Percentiles rank a stretch among this genome's conserved stretches.
phyloP scores from a whole-genome alignment of 2,329 filamentous ascomycete species.

The Penicillium digitatum region DNA sequence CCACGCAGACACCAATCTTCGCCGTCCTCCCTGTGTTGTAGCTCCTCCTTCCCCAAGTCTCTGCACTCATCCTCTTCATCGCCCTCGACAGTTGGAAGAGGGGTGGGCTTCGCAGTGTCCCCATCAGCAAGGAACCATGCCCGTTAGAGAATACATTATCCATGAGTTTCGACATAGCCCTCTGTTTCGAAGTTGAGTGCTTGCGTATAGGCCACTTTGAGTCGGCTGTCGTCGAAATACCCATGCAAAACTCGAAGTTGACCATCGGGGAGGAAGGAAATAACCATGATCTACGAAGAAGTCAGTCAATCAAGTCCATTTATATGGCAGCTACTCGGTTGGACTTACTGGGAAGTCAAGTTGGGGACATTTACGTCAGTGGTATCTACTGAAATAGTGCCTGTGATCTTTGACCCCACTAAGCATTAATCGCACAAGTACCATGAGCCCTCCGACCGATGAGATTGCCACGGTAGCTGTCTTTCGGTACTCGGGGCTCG shows the following conservation, averaged over 20 bases:
- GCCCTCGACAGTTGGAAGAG: constrained; percentile 7
- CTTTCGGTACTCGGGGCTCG: neutral
- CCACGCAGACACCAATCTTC: neutral
- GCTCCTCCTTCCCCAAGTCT: neutral
- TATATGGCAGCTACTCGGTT: neutral
- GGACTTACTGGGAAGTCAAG: constrained; percentile 9
- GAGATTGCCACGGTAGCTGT: neutral
- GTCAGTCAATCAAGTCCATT: neutral
- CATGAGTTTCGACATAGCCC: neutral
- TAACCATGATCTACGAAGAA: constrained; percentile 4
- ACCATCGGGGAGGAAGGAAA: constrained; percentile 9
- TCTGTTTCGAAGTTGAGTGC: constrained; percentile 6
- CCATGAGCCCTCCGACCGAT: constrained; percentile 6
- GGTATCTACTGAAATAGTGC: neutral
- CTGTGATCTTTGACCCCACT: neutral
- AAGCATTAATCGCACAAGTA: constrained; percentile 13
- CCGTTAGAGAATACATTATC: constrained; percentile 12
- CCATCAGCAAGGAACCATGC: neutral
- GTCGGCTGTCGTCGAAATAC: constrained; percentile 3
- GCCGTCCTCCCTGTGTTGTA: neutral
- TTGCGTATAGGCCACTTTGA: constrained; percentile 9
- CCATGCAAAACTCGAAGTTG: constrained; percentile 12
- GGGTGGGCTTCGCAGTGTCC: constrained; percentile 1
- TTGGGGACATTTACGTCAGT: neutral
- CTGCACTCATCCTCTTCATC: constrained; percentile 6